Base-by-base conservation (phyloP, 352 stramenopile genomes). In the Globisporangium uncinulatum region DNA sequence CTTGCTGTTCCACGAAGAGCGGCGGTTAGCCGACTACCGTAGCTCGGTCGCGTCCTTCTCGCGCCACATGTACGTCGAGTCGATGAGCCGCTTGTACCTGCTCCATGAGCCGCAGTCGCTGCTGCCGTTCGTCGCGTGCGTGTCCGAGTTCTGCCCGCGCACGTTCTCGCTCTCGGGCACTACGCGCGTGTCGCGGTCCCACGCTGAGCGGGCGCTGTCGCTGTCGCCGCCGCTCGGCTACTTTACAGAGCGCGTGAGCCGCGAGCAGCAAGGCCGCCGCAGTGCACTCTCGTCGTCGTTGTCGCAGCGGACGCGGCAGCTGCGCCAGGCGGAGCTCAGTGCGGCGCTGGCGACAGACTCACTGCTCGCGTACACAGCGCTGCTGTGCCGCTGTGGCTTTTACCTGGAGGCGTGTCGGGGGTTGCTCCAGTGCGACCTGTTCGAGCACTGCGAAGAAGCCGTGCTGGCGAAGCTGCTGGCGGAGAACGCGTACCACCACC, bases 21-120 rank as follows among this genome's bases (percentile, higher is more conserved):
- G 85, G 36, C 53, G 72, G 29, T 65, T 92, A 19, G 68, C 66
- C 2, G 84, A 94, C 58, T 94, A 87, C 62, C 79, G 78, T 39
- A 63, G 76, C 57, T 79, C 73, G 24, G 70, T 80, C 3, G 88
- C 78, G 46, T 89, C 79, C 2, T 91, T 89, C 51, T 89, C 81
- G 41, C 92, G 92, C 65, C 82, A 94, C 69, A 86, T 94, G 78
- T 95, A 95, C 59, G 70, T 95, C 51, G 85, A 95, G 62, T 88
- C 74, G 3, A 87, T 93, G 75, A 74, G 69, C 34, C 79, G 85
- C 1, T 65, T 95, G 56, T 92, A 92, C 60, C 55, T 89, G n/a
- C 61, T 90, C 32, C 79, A 95, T 29, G 70, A 86, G 44, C 79
- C 85, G 6, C 45, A 42, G 15, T 63, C 66, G 20, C 51, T 93